Conservation (phyloP, 2,329 filamentous ascomycete species). For the Thielaviopsis punctulata region DNA sequence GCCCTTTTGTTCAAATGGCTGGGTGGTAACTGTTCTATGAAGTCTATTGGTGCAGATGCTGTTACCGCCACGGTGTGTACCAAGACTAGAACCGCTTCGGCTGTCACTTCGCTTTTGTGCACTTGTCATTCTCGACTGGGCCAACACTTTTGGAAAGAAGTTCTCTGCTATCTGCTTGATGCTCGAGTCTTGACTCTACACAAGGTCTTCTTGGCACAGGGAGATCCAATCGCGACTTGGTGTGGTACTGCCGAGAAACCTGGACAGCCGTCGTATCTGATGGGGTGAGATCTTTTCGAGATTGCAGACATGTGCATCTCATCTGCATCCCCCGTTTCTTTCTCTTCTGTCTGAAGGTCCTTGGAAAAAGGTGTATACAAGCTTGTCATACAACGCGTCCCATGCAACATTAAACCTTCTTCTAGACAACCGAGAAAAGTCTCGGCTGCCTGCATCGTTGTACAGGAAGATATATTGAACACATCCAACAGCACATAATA, state of each 20-base stretch:
- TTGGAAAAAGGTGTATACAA: no score
- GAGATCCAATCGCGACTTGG: no score
- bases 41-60: no score
- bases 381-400: neutral
- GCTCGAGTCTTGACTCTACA: neutral
- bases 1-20: no score
- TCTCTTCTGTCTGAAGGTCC: no score
- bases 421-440: neutral
- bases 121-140: neutral
- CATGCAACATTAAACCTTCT: neutral
- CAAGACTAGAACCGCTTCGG: neutral
- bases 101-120: neutral
- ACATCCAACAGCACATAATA: no score
- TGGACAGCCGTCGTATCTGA: no score
- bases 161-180: neutral
- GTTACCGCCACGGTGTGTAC: neutral
- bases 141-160: neutral
- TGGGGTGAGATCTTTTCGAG: no score
- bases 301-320: neutral
- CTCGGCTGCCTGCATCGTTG: conserved; percentile 3
- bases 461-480: neutral
- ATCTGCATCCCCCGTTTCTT: neutral
- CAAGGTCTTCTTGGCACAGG: no score
- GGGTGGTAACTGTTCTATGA: no score
- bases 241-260: no score